These are phyloP conservation scores for Sugiyamaella boreocaroliniensis DNA, from an alignment of 805 yeast species.

Conservation along the genomic window DNA sequence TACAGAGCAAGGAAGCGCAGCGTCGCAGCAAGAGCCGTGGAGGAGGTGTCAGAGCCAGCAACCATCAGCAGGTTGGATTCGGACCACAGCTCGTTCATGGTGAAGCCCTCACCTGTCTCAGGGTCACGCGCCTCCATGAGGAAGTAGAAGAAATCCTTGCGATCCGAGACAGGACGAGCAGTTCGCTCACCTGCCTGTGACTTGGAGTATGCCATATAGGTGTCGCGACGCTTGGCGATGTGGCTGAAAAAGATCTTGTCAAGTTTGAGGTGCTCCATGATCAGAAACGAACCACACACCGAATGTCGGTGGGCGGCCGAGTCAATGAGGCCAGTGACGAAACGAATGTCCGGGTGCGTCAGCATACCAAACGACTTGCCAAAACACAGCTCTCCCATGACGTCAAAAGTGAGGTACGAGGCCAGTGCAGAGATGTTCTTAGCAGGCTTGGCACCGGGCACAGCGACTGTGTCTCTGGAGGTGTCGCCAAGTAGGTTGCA, in stretches of 20 bases:
- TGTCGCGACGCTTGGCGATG: constrained; percentile 12
- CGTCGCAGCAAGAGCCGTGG: constrained; percentile 14
- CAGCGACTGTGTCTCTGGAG: constrained; percentile 9
- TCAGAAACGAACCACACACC: constrained; percentile 11
- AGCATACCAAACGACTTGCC: constrained; percentile 18
- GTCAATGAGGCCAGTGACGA: constrained; percentile 12
- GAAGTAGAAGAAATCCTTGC: constrained; percentile 16
- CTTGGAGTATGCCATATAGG: constrained; percentile 14
- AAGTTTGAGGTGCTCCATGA: constrained; percentile 13
- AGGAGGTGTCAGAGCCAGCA: constrained; percentile 18
- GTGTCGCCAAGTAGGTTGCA: constrained; percentile 13
- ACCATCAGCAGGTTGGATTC: constrained; percentile 17
- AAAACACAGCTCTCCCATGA: constrained; percentile 18
- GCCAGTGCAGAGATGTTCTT: constrained; percentile 14
- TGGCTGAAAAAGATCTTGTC: constrained; percentile 14
- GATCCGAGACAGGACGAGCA: constrained; percentile 11
- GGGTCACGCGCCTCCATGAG: constrained; percentile 16
- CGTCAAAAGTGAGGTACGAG: constrained; percentile 14
- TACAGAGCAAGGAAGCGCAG: constrained; percentile 12
- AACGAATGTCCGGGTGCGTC: constrained; percentile 10
- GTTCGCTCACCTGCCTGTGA: constrained; percentile 17
- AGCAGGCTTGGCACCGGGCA: constrained; percentile 10
- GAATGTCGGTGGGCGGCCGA: constrained; percentile 17
- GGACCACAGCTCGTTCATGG: constrained; percentile 16
- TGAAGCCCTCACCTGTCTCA: constrained; percentile 16